Evolutionary conservation across 176 grass and related monocot species (phyloP), one percentile per base, ranked within the genome.

Genomic region (Oryza glumipatula): DNA sequence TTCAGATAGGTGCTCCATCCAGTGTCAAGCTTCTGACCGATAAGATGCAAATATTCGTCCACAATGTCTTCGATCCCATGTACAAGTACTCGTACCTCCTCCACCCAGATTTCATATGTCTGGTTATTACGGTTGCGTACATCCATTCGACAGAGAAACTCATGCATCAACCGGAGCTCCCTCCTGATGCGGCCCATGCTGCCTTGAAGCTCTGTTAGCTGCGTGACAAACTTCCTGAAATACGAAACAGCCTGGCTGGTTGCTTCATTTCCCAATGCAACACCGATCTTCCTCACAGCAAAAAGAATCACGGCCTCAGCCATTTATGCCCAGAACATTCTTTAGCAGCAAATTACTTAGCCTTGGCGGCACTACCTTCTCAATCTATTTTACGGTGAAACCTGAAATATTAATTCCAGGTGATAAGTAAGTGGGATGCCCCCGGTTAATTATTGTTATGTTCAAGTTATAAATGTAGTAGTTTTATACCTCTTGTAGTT

Each of bases 181-280:
- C 28, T 69, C 49, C 46, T 81, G 17, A n/a, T 38, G 45, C 46
- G 66, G 19, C 66, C 32, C 78, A 81, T 70, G 66, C 66, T 70
- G 9, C 78, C 78, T 38, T 81, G 78, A 54, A 80, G 65, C 78
- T 54, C 78, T 52, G 45, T 80, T 23, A 81, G 78, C 66, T 81
- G 65, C 14, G 30, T 70, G 11, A 81, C 2, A 22, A 38, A 54
- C 33, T 70, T 81, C 11, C 7, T 39, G 12, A 39, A 81, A 46
- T 39, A 48, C 2, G 30, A 69, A 81, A 6, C 23, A 52, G 78
- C 66, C 46, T 56, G 46, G 30, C 21, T 69, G 45, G 51, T 36
- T 38, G 46, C 47, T 81, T 81, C 78, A 69, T 69, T 22, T 12
- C 78, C 66, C 9, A 70, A 12, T 23, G 78, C 78, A 54, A 81